Percentiles rank a stretch among this genome's conserved stretches.
These are phyloP conservation scores for Sphaerostilbella broomeana DNA, from an alignment of 2,329 filamentous ascomycete genomes.

Conservation along the genomic window DNA sequence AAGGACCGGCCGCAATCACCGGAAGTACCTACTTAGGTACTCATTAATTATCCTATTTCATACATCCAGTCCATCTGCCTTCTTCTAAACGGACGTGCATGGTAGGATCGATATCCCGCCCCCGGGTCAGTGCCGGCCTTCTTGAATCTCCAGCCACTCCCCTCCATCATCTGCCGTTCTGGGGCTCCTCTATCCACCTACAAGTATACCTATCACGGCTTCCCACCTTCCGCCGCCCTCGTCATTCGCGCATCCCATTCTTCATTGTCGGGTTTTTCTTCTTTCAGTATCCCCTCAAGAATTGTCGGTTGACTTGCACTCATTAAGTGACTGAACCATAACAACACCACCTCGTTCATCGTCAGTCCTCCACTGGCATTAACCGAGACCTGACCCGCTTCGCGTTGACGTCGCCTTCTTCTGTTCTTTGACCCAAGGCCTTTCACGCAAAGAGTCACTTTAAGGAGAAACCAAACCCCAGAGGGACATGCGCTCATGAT, in stretches of 20 bases:
- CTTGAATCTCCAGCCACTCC: constrained; percentile 36
- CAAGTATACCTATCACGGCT: constrained; percentile 35
- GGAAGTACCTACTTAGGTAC: constrained; percentile 8
- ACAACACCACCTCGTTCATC: background rate
- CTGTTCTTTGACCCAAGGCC: too few species aligned
- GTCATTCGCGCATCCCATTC: background rate
- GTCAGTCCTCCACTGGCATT: too few species aligned
- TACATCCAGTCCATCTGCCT: constrained; percentile 5
- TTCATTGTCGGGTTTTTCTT: background rate
- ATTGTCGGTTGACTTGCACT: too few species aligned
- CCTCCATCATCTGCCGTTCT: constrained; percentile 42
- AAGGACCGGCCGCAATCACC: constrained; percentile 19
- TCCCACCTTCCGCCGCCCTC: background rate
- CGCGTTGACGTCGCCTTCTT: too few species aligned
- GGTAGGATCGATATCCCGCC: constrained; percentile 29
- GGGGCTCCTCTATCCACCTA: constrained; percentile 26
- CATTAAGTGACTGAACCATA: too few species aligned
- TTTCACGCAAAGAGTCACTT: too few species aligned
- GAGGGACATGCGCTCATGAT: constrained; percentile 52
- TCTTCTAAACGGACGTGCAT: background rate
- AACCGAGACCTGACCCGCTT: too few species aligned
- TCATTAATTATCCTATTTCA: too few species aligned
- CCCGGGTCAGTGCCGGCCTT: constrained; percentile 43
- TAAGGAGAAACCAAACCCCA: constrained; percentile 12
- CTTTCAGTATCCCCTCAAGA: background rate